Conservation (phyloP, 352 stramenopile species). For the Pythium angustatum region DNA sequence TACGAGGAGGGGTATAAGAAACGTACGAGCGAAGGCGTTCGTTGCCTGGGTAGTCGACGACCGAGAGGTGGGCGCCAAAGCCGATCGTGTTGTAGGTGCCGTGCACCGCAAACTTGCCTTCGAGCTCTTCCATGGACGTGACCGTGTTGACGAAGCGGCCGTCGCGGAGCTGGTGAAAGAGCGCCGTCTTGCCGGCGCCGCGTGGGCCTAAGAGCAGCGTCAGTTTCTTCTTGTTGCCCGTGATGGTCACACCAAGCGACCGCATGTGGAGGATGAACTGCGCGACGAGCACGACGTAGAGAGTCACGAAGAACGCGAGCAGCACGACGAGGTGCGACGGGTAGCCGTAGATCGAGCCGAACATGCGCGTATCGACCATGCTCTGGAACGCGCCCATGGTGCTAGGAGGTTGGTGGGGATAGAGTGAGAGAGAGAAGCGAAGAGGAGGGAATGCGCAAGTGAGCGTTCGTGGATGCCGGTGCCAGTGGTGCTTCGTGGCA, state of each 20-base stretch:
- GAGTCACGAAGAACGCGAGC: constrained; percentile 37
- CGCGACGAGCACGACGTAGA: constrained; percentile 62
- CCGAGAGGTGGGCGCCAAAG: constrained; percentile 67
- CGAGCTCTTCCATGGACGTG: constrained; percentile 83
- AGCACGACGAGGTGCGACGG: constrained; percentile 61
- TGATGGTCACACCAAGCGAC: constrained; percentile 51
- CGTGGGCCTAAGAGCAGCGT: constrained; percentile 68
- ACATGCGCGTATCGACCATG: constrained; percentile 29
- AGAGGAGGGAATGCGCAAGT: not conserved
- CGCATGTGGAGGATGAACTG: constrained; percentile 74
- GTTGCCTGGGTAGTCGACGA: constrained; percentile 84
- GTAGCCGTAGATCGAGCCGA: constrained; percentile 47
- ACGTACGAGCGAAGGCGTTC: constrained; percentile 74
- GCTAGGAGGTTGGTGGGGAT: not conserved
- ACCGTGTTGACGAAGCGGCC: constrained; percentile 71
- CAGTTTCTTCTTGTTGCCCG: constrained; percentile 74
- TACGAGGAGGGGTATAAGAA: not conserved
- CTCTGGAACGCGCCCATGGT: constrained; percentile 35
- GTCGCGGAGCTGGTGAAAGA: constrained; percentile 80
- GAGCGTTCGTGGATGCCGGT: not conserved
- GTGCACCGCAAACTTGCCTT: constrained; percentile 69
- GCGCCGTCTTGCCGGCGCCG: constrained; percentile 77
- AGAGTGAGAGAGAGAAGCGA: not conserved
- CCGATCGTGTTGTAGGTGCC: constrained; percentile 64
- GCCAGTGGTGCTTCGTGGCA: constrained; percentile 15